Conservation (phyloP, 257 asterid genomes). For the Solanum neorickii region DNA sequence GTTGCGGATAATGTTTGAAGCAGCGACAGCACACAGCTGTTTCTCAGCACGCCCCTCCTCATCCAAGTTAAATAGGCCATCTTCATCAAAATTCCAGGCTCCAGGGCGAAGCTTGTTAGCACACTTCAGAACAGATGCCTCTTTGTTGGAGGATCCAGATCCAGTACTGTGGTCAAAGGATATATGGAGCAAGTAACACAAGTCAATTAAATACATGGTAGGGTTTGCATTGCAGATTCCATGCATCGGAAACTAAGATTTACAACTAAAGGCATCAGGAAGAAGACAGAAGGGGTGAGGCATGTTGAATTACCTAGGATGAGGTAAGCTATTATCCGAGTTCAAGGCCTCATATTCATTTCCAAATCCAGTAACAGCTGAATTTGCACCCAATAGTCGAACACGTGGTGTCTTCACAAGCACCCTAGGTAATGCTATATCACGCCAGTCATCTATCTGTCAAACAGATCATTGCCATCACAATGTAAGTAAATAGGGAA, state of each 20-base stretch:
- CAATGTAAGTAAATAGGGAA: background rate
- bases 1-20: constrained; percentile 85
- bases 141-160: constrained; percentile 53
- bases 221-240: background rate
- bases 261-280: background rate
- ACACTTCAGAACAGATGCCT: constrained; percentile 38
- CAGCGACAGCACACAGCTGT: constrained; percentile 94
- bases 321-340: constrained; percentile 43
- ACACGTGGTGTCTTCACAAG: constrained; percentile 65
- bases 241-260: background rate
- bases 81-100: constrained; percentile 98
- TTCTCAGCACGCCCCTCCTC: constrained; percentile 96
- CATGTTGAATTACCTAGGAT: constrained; percentile 34
- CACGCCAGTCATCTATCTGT: constrained; percentile 99
- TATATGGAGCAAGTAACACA: background rate
- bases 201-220: background rate
- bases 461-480: background rate
- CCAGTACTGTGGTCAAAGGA: constrained; percentile 30
- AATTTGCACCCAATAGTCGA: constrained; percentile 64
- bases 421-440: constrained; percentile 83
- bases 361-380: constrained; percentile 88
- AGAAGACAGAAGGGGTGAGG: background rate
- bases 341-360: constrained; percentile 59
- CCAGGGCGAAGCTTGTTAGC: constrained; percentile 45
- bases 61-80: constrained; percentile 83